These are phyloP conservation scores for Gliomastix tumulicola DNA, from an alignment of 2,329 filamentous ascomycete species.

Conservation along the genomic window DNA sequence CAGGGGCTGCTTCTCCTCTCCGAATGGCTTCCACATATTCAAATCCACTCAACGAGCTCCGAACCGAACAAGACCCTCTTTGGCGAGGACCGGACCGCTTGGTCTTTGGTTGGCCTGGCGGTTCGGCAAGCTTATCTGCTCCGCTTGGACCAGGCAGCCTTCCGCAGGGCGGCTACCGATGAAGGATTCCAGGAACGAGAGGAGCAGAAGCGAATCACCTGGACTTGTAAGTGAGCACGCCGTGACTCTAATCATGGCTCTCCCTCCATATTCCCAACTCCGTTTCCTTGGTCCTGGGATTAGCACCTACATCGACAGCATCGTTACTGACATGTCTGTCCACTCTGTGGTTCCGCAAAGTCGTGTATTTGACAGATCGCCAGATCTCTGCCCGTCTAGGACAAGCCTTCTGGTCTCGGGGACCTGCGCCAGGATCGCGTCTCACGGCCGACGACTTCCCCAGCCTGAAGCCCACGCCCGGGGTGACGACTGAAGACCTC, in stretches of 20 bases:
- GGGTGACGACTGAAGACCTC: slow-evolving; percentile 1
- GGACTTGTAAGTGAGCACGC: slow-evolving; percentile 5
- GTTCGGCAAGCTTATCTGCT: slow-evolving; percentile 8
- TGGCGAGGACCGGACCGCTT: slow-evolving; percentile 6
- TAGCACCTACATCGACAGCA: no score
- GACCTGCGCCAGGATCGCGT: slow-evolving; percentile 1
- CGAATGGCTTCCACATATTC: slow-evolving; percentile 9
- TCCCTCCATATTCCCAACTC: no score
- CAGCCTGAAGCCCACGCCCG: slow-evolving; percentile 1
- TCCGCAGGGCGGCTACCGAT: slow-evolving; percentile 1
- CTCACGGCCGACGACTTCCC: slow-evolving; percentile 4
- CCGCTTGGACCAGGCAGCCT: slow-evolving; percentile 6
- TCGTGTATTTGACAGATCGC: slow-evolving; percentile 4
- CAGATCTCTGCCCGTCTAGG: slow-evolving; percentile 4
- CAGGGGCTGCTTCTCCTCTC: slow-evolving; percentile 7
- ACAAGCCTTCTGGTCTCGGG: slow-evolving; percentile 5
- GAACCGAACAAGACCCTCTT: slow-evolving; percentile 5
- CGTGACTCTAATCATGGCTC: no score
- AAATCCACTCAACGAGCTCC: slow-evolving; percentile 3
- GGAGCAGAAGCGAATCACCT: slow-evolving; percentile 3
- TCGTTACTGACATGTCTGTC: no score
- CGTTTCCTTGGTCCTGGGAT: no score
- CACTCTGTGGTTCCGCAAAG: background rate
- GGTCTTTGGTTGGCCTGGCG: slow-evolving; percentile 9
- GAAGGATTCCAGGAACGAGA: background rate